These are phyloP conservation scores for Vitis riparia DNA, from an alignment of 164 flowering plant genomes.

Conservation along the genomic window DNA sequence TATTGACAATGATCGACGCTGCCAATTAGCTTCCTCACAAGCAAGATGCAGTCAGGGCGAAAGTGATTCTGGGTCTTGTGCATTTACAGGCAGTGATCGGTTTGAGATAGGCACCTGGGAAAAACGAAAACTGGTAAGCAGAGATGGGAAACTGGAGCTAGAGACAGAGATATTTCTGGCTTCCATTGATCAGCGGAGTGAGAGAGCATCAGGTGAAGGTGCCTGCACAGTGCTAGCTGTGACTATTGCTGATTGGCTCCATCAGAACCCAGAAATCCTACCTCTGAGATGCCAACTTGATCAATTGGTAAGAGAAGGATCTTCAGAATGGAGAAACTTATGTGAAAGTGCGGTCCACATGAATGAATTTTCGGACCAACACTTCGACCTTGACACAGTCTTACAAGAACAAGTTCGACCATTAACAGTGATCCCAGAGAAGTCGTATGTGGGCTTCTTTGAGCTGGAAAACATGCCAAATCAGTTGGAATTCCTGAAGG, in stretches of 20 bases:
- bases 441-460: slow-evolving; percentile 18
- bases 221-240: slow-evolving; percentile 22
- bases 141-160: slow-evolving; percentile 22
- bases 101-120: slow-evolving; percentile 22
- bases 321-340: slow-evolving; percentile 27
- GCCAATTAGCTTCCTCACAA: background rate
- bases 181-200: slow-evolving; percentile 21
- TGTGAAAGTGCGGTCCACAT: slow-evolving; percentile 11
- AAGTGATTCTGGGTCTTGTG: background rate
- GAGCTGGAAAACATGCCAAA: slow-evolving; percentile 10
- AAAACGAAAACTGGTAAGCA: slow-evolving; percentile 12
- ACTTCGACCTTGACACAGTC: slow-evolving; percentile 25
- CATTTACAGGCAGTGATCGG: slow-evolving; percentile 6
- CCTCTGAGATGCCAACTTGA: slow-evolving; percentile 15
- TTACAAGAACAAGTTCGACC: slow-evolving; percentile 16
- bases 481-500: slow-evolving; percentile 17
- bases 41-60: background rate
- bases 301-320: slow-evolving; percentile 15
- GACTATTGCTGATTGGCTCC: slow-evolving; percentile 22
- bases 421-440: slow-evolving; percentile 9
- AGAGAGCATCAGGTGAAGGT: slow-evolving; percentile 19
- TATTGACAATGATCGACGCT: slow-evolving; percentile 11
- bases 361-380: slow-evolving; percentile 10
- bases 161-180: slow-evolving; percentile 18
- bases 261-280: slow-evolving; percentile 7